Base-by-base conservation (phyloP, 495 filamentous ascomycete species). In the Penicillium ucsense region DNA sequence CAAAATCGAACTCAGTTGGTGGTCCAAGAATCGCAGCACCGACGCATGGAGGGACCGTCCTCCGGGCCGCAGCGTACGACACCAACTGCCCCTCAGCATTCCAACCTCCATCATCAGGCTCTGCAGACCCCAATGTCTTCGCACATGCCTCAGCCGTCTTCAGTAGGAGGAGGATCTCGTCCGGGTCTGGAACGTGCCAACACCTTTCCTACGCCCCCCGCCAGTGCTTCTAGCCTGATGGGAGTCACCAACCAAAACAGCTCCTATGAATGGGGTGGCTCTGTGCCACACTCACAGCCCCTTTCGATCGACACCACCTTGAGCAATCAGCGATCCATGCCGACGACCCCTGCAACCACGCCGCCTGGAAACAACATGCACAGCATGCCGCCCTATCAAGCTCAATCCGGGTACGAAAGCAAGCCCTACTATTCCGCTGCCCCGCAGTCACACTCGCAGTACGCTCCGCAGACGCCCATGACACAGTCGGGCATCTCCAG, bases 141-240 rank as follows among this genome's bases (percentile, higher is more conserved):
- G 11, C 79, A 81, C 34, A 72, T 89, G 46, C 75, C 85, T 4
- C 84, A 84, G 37, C 80, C 84, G 33, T 78, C 83, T 42, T 79
- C 84, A n/a, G 80, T 91, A 38, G 74, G 83, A 33, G 41, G 41
- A n/a, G 74, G 75, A 40, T 69, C 80, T 45, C 79, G 89, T 36
- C 89, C 88, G 3, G 73, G 78, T 7, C 66, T 95, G 39, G 88
- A 94, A 48, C 82, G 89, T 27, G 80, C 88, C 8, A 81, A 91
- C 58, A 89, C 89, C 4, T 95, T 96, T 64, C 94, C 91, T 5
- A 96, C 91, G 8, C 92, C 92, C 8, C 90, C 92, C 2, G 85
- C 91, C 1, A 95, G 89, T 59, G 86, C 92, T 29, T 90, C 90
- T 5, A 88, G 89, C 62, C 78, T 92, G 28, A 89, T 95, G 72